These are phyloP conservation scores for Dendrobium officinale DNA, from an alignment of 106 monocot genomes.

Conservation along the genomic window DNA sequence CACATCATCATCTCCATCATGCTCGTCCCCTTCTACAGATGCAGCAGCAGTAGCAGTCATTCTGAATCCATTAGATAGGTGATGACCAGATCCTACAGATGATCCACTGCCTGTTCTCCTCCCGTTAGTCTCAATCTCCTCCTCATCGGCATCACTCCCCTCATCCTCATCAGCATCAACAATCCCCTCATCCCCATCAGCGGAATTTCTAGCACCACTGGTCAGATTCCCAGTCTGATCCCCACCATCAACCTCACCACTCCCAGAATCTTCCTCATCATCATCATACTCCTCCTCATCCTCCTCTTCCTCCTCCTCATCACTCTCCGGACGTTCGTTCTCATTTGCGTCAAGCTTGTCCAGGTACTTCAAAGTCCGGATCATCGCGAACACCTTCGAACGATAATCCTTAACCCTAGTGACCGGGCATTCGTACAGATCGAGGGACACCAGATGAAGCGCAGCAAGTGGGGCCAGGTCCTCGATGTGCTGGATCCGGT, in stretches of 20 bases:
- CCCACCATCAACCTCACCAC: conserved; percentile 75
- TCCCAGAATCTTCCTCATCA: conserved; percentile 41
- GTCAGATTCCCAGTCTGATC: conserved; percentile 29
- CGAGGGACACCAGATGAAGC: conserved; percentile 72
- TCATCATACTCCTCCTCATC: conserved; percentile 76
- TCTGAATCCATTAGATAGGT: conserved; percentile 55
- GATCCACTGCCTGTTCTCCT: conserved; percentile 22
- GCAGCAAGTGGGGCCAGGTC: conserved; percentile 76
- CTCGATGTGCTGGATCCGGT: conserved; percentile 78
- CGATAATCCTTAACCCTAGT: conserved; percentile 79
- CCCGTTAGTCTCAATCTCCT: conserved; percentile 33
- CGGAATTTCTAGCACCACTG: conserved; percentile 14
- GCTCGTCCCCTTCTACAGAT: conserved; percentile 13
- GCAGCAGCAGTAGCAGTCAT: conserved; percentile 23
- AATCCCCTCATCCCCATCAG: conserved; percentile 21
- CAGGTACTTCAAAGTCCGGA: conserved; percentile 67
- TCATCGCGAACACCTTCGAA: conserved; percentile 73
- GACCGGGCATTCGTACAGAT: conserved; percentile 93
- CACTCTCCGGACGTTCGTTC: conserved; percentile 87
- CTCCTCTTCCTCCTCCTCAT: conserved; percentile 87
- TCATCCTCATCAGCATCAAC: conserved; percentile 71
- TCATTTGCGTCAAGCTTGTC: conserved; percentile 94
- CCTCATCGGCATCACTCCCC: conserved; percentile 86
- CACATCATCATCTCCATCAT: conserved; percentile 32
- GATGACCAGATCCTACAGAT: conserved; percentile 4